Base-by-base conservation (phyloP, 805 yeast genomes). In the Clavispora santaluciae region DNA sequence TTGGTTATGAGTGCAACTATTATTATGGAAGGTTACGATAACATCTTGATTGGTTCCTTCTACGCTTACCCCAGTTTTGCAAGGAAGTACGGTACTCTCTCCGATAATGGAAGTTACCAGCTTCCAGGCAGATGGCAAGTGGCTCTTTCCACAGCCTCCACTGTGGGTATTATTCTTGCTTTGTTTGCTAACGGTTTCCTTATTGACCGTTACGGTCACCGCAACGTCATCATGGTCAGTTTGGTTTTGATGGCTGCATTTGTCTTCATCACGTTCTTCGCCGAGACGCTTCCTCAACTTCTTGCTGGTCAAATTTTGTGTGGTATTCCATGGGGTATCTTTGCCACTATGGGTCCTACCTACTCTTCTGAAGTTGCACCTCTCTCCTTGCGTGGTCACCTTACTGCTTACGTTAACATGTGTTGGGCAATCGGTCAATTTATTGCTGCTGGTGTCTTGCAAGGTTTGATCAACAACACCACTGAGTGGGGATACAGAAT, bases 341-440 rank as follows among this genome's bases (percentile, higher is more conserved):
- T 76, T 51, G 76, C 70, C 43, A 67, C 76, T 22, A 54, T 78
- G 49, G 63, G 77, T 3, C 73, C 76, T 8, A 59, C 78, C 3
- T 78, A 78, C 51, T 78, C 82, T n/a, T 64, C 79, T 12, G 84
- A 78, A 50, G 76, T 76, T 23, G 67, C 78, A 45, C 83, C 83
- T 0, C 51, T 73, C 12, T 69, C 69, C 8, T 61, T 79, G 42
- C 65, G 83, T 44, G 63, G 66, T 36, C 73, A 72, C 47, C 59
- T 78, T 39, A 68, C 81, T 12, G 66, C 78, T 4, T 71, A 63
- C 43, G 71, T 72, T 44, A 76, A 75, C 54, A 50, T 73, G 37
- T 73, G 79, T 51, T 77, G 79, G 79, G 72, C 70, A 25, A 53
- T 75, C 44, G 86, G 86, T 29, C 83, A 78, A 52, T 61, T 80